phyloP scores from a whole-genome alignment of 495 filamentous ascomycete genomes.

The Chaetomium fimeti region DNA sequence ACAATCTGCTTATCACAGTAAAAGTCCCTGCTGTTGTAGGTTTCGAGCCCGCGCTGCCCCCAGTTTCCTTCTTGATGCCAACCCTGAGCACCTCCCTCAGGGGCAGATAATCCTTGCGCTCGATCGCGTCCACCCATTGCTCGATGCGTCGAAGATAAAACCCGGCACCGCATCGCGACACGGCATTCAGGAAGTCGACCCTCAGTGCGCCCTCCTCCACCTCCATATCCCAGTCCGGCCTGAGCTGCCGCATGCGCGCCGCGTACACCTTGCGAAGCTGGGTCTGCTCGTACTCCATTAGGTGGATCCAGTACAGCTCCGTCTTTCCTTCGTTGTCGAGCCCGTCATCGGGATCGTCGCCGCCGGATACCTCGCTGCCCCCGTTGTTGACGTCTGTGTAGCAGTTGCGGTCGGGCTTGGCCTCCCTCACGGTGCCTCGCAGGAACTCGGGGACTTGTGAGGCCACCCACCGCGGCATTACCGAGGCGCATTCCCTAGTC shows the following conservation, averaged over 20 bases:
- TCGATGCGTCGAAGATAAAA: slow-evolving; percentile 34
- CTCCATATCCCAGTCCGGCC: slow-evolving; percentile 29
- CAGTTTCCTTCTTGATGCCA: slow-evolving; percentile 30
- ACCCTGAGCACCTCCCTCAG: slow-evolving; percentile 33
- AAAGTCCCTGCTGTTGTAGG: neutral
- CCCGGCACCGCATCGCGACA: slow-evolving; percentile 26
- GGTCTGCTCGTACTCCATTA: slow-evolving; percentile 43
- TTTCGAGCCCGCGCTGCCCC: neutral
- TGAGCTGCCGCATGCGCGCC: slow-evolving; percentile 27
- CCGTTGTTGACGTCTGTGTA: neutral
- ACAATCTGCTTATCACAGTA: slow-evolving; percentile 6
- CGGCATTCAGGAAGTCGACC: slow-evolving; percentile 30
- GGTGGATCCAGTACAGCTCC: slow-evolving; percentile 39
- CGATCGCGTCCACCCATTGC: slow-evolving; percentile 34
- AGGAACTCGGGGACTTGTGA: slow-evolving; percentile 13
- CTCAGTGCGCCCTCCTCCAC: slow-evolving; percentile 29
- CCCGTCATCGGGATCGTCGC: slow-evolving; percentile 26
- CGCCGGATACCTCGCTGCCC: slow-evolving; percentile 14
- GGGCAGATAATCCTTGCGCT: slow-evolving; percentile 29
- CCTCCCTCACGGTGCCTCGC: neutral
- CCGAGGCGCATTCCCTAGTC: slow-evolving; percentile 44
- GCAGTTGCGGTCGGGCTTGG: neutral
- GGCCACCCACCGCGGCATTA: slow-evolving; percentile 4
- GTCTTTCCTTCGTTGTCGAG: slow-evolving; percentile 36
- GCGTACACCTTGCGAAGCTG: slow-evolving; percentile 36